Percentiles rank a stretch among this genome's conserved stretches.
Conservation (phyloP, 1,139 yeast genomes). For the Yamadazyma epiphylla region DNA sequence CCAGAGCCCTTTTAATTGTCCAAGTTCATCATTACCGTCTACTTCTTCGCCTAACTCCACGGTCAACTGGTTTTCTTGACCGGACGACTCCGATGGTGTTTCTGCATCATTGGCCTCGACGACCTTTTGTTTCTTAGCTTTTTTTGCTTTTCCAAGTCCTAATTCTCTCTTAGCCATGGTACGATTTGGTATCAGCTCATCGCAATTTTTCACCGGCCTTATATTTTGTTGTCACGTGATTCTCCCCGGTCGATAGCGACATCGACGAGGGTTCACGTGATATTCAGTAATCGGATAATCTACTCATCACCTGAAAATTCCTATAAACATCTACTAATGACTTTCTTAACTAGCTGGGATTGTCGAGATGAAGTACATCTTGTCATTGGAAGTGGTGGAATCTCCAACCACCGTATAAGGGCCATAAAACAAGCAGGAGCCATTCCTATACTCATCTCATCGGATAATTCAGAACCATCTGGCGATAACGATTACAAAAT, state of each 20-base stretch:
- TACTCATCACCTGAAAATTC: no score
- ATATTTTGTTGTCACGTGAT: no score
- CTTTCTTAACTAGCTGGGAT: conserved; percentile 1
- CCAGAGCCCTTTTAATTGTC: conserved; percentile 73
- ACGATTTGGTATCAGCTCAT: conserved; percentile 1
- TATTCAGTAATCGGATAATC: conserved; percentile 1
- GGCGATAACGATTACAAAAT: conserved; percentile 23
- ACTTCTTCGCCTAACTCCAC: conserved; percentile 69
- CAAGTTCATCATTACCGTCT: conserved; percentile 74
- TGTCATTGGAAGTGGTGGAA: conserved; percentile 55
- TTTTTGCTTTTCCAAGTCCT: conserved; percentile 70
- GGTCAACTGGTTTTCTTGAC: conserved; percentile 35
- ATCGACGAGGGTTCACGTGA: conserved; percentile 1
- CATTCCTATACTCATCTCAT: conserved; percentile 44
- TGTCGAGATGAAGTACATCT: conserved; percentile 55
- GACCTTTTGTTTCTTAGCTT: conserved; percentile 45
- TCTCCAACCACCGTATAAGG: conserved; percentile 48
- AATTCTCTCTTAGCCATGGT: conserved; percentile 71
- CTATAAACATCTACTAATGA: no score
- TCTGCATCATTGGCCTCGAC: conserved; percentile 14
- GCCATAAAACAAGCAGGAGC: conserved; percentile 57
- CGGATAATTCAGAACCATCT: conserved; percentile 6
- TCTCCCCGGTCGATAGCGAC: no score
- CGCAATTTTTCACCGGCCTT: no score
- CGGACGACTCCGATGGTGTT: not conserved